A percentile compares a stretch with the other conserved stretches of the same genome.
phyloP scores from a whole-genome alignment of 116 monocot genomes.

The Dioscorea cayenensis region DNA sequence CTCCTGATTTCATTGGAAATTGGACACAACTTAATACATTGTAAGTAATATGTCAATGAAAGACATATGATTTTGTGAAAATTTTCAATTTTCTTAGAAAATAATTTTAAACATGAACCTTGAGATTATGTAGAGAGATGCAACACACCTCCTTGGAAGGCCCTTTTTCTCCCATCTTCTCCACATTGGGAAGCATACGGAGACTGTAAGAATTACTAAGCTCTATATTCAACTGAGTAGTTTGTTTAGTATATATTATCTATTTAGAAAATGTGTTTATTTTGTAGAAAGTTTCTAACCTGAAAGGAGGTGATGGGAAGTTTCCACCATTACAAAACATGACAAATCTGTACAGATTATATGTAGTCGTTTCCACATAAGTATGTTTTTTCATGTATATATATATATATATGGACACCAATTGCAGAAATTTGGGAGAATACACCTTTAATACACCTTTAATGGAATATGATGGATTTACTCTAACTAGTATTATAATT shows the following conservation, averaged over 20 bases:
- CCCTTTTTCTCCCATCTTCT: constrained; percentile 16
- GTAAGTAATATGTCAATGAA: constrained; percentile 10
- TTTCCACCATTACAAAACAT: constrained; percentile 14
- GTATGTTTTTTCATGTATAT: no score
- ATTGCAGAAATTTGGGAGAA: no score
- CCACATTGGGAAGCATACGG: neutral
- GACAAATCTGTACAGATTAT: neutral
- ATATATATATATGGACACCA: no score
- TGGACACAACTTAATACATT: constrained; percentile 29
- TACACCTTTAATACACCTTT: no score
- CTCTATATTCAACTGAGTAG: neutral
- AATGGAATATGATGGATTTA: no score
- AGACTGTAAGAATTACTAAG: neutral
- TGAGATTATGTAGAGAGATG: constrained; percentile 8
- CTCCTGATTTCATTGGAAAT: constrained; percentile 41
- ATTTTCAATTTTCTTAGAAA: neutral
- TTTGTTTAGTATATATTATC: neutral
- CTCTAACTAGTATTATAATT: no score
- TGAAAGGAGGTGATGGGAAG: constrained; percentile 14
- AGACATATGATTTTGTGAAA: neutral
- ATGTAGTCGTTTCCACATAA: neutral
- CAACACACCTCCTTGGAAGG: constrained; percentile 23
- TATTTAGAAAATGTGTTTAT: neutral
- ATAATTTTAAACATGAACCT: no score
- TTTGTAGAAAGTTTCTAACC: constrained; percentile 13